phyloP scores from a whole-genome alignment of 345 rosid genomes.

The Citrus glauca region DNA sequence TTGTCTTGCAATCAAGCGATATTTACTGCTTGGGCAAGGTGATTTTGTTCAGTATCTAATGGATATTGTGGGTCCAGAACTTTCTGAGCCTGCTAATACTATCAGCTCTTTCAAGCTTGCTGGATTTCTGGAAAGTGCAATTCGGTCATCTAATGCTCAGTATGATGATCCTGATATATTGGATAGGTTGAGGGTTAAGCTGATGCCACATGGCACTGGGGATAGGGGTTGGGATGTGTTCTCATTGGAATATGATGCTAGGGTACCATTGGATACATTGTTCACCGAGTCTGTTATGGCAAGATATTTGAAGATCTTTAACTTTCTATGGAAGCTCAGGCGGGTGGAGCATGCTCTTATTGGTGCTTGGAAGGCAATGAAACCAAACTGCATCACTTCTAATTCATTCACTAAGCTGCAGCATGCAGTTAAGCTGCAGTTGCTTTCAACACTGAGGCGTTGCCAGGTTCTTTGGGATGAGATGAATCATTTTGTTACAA shows the following conservation, averaged over 20 bases:
- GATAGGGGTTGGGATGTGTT: conserved; percentile 99
- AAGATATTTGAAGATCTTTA: conserved; percentile 80
- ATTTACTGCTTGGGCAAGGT: conserved; percentile 94
- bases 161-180: conserved; percentile 90
- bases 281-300: conserved; percentile 88
- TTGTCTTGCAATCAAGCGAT: conserved; percentile 93
- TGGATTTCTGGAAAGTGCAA: conserved; percentile 87
- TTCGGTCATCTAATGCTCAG: conserved; percentile 96
- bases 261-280: conserved; percentile 88
- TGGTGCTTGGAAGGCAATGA: conserved; percentile 98
- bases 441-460: conserved; percentile 77
- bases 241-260: conserved; percentile 92
- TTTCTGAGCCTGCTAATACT: conserved; percentile 96
- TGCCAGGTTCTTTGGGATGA: conserved; percentile 98
- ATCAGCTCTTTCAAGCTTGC: conserved; percentile 94
- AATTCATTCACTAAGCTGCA: conserved; percentile 74
- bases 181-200: conserved; percentile 86
- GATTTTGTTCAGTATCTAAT: conserved; percentile 95
- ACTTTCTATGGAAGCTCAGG: conserved; percentile 95
- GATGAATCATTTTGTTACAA: conserved; percentile 96
- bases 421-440: conserved; percentile 60
- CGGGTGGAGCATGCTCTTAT: conserved; percentile 95
- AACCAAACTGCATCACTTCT: conserved; percentile 90
- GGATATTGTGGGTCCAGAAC: conserved; percentile 92
- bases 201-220: conserved; percentile 92